phyloP scores from a whole-genome alignment of 2,329 filamentous ascomycete species.

The Massarina eburnea region DNA sequence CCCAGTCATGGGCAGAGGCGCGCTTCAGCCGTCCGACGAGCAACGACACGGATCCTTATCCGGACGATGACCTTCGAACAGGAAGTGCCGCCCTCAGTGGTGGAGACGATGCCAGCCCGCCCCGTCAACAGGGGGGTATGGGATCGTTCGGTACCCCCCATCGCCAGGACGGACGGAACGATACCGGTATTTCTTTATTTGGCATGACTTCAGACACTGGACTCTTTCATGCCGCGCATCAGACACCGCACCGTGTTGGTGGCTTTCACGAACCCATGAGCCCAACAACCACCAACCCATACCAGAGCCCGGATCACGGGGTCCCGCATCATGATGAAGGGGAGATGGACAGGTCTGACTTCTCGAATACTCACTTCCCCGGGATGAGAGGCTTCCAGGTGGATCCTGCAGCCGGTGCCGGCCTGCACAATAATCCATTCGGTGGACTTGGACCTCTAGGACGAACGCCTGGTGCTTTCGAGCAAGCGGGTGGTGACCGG shows the following conservation, averaged over 20 bases:
- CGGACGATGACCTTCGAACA: slow-evolving; percentile 64
- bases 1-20: slow-evolving; percentile 55
- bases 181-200: slow-evolving; percentile 61
- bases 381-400: slow-evolving; percentile 57
- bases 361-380: slow-evolving; percentile 53
- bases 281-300: slow-evolving; percentile 94
- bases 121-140: slow-evolving; percentile 47
- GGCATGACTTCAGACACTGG: slow-evolving; percentile 62
- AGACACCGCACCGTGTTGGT: slow-evolving; percentile 51
- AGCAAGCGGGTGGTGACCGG: slow-evolving; percentile 75
- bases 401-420: slow-evolving; percentile 46
- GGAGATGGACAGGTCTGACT: slow-evolving; percentile 58
- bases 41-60: slow-evolving; percentile 73
- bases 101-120: slow-evolving; percentile 68
- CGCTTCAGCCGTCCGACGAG: slow-evolving; percentile 52
- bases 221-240: slow-evolving; percentile 58
- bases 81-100: slow-evolving; percentile 75
- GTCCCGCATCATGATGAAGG: slow-evolving; percentile 65
- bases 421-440: slow-evolving; percentile 51
- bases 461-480: slow-evolving; percentile 44
- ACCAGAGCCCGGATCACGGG: slow-evolving; percentile 83
- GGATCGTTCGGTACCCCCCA: slow-evolving; percentile 44
- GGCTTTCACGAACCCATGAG: slow-evolving; percentile 73
- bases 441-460: slow-evolving; percentile 58
- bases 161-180: slow-evolving; percentile 57